phyloP scores from a whole-genome alignment of 2,329 filamentous ascomycete genomes.

The Epicoccum nigrum region DNA sequence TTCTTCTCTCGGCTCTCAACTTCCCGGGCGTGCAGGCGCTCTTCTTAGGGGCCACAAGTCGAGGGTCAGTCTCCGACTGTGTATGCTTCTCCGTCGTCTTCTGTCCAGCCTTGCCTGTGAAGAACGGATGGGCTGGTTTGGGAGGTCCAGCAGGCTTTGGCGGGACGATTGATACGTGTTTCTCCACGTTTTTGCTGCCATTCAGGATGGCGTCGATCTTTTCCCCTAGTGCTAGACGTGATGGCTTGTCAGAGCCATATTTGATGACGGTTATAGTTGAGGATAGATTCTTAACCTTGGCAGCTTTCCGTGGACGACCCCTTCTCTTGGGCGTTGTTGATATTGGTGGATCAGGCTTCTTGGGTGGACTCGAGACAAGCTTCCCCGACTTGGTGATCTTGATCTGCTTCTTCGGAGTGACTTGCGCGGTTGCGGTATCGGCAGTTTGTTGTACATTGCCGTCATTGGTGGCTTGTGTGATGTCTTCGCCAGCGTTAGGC shows the following conservation, averaged over 20 bases:
- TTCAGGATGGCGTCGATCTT: constrained; percentile 69
- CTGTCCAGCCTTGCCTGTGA: constrained; percentile 60
- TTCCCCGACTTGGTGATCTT: constrained; percentile 54
- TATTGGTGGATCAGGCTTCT: constrained; percentile 27
- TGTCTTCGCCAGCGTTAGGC: neutral
- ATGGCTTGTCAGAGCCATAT: constrained; percentile 62
- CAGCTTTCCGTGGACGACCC: constrained; percentile 12
- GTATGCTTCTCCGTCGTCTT: constrained; percentile 30
- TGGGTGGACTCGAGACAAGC: constrained; percentile 51
- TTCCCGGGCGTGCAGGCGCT: constrained; percentile 57
- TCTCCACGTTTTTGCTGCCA: constrained; percentile 34
- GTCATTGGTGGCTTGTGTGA: neutral
- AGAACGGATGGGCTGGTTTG: constrained; percentile 72
- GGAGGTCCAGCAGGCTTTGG: constrained; percentile 41
- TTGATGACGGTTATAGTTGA: constrained; percentile 60
- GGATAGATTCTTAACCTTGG: constrained; percentile 34
- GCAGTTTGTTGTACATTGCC: neutral
- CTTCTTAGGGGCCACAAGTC: constrained; percentile 29
- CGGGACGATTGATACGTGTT: constrained; percentile 24
- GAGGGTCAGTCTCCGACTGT: constrained; percentile 17
- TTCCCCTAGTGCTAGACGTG: constrained; percentile 59
- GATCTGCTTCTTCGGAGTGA: constrained; percentile 43
- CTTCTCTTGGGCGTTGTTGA: constrained; percentile 54
- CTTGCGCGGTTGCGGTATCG: constrained; percentile 5
- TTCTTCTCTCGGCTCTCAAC: constrained; percentile 44